Evolutionary conservation across 208 protist species (phyloP).

Genomic region (Leishmania gerbilli): DNA sequence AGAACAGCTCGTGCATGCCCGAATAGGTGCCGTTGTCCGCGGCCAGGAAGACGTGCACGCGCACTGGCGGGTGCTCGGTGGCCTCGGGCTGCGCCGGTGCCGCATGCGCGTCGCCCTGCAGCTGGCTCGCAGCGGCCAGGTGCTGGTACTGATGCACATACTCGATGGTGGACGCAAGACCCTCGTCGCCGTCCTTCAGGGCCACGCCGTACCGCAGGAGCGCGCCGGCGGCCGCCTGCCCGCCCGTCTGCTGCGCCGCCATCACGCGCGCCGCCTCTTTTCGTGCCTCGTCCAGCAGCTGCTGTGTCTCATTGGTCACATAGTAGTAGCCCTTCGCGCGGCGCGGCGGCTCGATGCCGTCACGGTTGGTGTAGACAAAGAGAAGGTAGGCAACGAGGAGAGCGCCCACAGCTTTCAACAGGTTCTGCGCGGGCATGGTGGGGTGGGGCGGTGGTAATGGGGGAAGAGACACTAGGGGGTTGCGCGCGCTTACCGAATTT

Average conservation of each 20-base stretch:
- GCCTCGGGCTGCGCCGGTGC: background rate
- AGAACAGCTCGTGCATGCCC: constrained; percentile 55
- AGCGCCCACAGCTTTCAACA: constrained; percentile 15
- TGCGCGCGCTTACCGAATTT: background rate
- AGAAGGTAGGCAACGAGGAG: constrained; percentile 30
- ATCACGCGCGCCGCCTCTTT: constrained; percentile 29
- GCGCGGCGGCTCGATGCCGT: constrained; percentile 20
- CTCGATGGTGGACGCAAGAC: constrained; percentile 22
- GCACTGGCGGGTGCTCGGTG: constrained; percentile 14
- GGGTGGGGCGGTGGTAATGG: background rate
- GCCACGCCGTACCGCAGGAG: constrained; percentile 28
- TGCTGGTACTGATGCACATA: constrained; percentile 31
- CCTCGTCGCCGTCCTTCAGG: constrained; percentile 31
- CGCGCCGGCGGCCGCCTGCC: background rate
- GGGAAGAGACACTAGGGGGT: background rate
- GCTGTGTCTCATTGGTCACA: constrained; percentile 32
- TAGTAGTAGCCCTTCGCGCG: constrained; percentile 25
- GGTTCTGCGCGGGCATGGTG: constrained; percentile 14
- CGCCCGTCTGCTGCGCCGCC: constrained; percentile 11
- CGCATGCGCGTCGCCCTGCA: background rate
- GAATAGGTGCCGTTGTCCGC: constrained; percentile 64
- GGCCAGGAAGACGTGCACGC: constrained; percentile 52
- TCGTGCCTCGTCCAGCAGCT: constrained; percentile 31
- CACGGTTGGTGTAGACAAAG: constrained; percentile 23
- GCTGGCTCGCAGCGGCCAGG: constrained; percentile 2